These are phyloP conservation scores for Apiospora hydei DNA, from an alignment of 2,329 filamentous ascomycete genomes.

Conservation along the genomic window DNA sequence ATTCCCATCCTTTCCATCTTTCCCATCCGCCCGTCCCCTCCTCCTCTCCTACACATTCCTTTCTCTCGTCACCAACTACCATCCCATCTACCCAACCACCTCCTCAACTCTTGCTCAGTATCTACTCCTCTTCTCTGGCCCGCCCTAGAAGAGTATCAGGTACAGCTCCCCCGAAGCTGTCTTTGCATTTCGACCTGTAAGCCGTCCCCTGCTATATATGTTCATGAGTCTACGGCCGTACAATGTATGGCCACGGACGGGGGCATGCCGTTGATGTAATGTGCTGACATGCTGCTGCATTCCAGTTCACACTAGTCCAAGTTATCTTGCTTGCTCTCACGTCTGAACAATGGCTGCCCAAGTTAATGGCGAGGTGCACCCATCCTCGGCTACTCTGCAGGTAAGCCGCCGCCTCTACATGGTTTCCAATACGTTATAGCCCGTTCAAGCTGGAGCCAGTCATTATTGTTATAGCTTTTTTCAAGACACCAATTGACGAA, in stretches of 20 bases:
- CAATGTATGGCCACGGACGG: not conserved
- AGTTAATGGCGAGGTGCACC: conserved; percentile 44
- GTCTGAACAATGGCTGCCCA: conserved; percentile 39
- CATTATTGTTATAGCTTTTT: too few relatives aligned
- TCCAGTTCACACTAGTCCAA: conserved; percentile 18
- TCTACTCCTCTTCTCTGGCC: conserved; percentile 7
- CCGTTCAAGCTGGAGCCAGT: not conserved
- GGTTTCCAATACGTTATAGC: not conserved
- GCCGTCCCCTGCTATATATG: not conserved
- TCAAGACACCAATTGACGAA: not conserved
- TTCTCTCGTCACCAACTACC: conserved; percentile 12
- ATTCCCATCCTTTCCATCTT: conserved; percentile 13
- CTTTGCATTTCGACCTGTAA: not conserved
- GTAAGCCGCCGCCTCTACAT: conserved; percentile 34
- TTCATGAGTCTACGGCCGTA: not conserved
- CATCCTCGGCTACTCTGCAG: conserved; percentile 43
- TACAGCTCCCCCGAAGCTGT: not conserved
- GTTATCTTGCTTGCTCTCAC: conserved; percentile 9
- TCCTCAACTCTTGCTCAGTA: conserved; percentile 11
- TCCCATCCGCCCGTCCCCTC: conserved; percentile 7
- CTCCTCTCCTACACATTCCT: conserved; percentile 4
- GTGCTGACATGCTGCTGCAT: conserved; percentile 2
- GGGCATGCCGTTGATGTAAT: not conserved
- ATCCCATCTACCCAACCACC: not conserved
- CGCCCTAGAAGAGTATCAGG: conserved; percentile 6